Percentiles rank a stretch among this genome's conserved stretches.
These are phyloP conservation scores for Colletotrichum agaves DNA, from an alignment of 2,329 filamentous ascomycete species.

Conservation along the genomic window DNA sequence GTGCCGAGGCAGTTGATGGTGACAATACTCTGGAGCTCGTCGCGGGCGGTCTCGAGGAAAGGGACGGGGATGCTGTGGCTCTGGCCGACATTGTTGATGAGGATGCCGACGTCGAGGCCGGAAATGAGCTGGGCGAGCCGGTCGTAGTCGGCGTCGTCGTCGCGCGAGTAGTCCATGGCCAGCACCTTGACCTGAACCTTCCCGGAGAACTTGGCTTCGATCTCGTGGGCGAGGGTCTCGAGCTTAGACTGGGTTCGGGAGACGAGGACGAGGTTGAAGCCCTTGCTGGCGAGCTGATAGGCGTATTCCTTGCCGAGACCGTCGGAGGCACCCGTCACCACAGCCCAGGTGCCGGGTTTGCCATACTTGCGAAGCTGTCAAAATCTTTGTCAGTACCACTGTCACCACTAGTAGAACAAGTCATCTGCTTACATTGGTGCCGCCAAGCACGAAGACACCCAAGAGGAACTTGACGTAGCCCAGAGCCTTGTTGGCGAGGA, in stretches of 20 bases:
- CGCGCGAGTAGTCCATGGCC: slow-evolving; percentile 90
- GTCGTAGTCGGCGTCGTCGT: slow-evolving; percentile 83
- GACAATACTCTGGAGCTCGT: slow-evolving; percentile 90
- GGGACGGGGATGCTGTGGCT: slow-evolving; percentile 93
- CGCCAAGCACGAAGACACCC: slow-evolving; percentile 75
- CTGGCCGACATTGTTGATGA: slow-evolving; percentile 97
- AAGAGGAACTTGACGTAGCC: slow-evolving; percentile 71
- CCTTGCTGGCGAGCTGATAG: slow-evolving; percentile 86
- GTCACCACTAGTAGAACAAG: neutral
- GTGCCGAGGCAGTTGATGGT: slow-evolving; percentile 96
- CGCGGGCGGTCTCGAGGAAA: slow-evolving; percentile 81
- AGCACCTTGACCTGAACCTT: slow-evolving; percentile 78
- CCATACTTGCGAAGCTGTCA: slow-evolving; percentile 87
- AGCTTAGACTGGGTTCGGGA: slow-evolving; percentile 97
- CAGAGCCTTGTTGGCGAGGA: slow-evolving; percentile 65
- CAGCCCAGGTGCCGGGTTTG: slow-evolving; percentile 90
- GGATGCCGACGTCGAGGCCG: slow-evolving; percentile 82
- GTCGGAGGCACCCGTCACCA: slow-evolving; percentile 95
- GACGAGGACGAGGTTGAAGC: slow-evolving; percentile 94
- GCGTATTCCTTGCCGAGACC: slow-evolving; percentile 98
- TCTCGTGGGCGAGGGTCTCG: slow-evolving; percentile 77
- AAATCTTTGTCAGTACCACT: slow-evolving; percentile 36
- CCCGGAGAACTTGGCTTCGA: slow-evolving; percentile 74
- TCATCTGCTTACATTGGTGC: slow-evolving; percentile 64
- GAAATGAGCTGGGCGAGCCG: slow-evolving; percentile 74